These are phyloP conservation scores for Hemisphaericaspora xylofermentans DNA, from an alignment of 1,139 yeast species.

Conservation along the genomic window DNA sequence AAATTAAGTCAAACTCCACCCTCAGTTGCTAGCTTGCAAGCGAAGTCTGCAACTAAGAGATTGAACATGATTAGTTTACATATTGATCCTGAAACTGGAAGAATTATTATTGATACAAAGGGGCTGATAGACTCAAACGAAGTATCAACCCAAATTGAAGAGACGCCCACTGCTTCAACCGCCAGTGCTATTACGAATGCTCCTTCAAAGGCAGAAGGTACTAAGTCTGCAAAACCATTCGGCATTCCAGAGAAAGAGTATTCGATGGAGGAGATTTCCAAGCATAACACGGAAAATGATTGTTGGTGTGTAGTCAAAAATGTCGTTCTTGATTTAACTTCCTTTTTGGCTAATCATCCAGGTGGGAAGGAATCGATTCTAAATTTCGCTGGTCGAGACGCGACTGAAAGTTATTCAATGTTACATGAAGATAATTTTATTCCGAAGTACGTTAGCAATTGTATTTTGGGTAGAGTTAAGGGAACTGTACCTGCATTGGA, in stretches of 20 bases:
- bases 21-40: conserved; percentile 18
- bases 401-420: conserved; percentile 76
- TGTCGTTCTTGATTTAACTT: conserved; percentile 79
- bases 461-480: conserved; percentile 51
- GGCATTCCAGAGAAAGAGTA: conserved; percentile 44
- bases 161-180: conserved; percentile 6
- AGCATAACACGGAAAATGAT: conserved; percentile 60
- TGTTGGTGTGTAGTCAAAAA: conserved; percentile 91
- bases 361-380: conserved; percentile 80
- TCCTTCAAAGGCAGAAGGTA: not conserved
- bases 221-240: conserved; percentile 19
- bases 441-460: conserved; percentile 44
- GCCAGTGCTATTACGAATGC: conserved; percentile 1
- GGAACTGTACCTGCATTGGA: conserved; percentile 41
- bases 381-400: conserved; percentile 87
- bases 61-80: conserved; percentile 47
- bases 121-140: conserved; percentile 12
- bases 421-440: conserved; percentile 56
- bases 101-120: conserved; percentile 31
- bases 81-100: conserved; percentile 33
- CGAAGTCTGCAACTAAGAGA: conserved; percentile 21
- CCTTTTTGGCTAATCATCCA: conserved; percentile 78
- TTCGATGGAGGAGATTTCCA: conserved; percentile 55
- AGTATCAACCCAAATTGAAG: conserved; percentile 6
- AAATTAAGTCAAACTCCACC: conserved; percentile 22